Base-by-base conservation (phyloP, 768 basidiomycete species). In the Tylopilus cervinicoccineus region DNA sequence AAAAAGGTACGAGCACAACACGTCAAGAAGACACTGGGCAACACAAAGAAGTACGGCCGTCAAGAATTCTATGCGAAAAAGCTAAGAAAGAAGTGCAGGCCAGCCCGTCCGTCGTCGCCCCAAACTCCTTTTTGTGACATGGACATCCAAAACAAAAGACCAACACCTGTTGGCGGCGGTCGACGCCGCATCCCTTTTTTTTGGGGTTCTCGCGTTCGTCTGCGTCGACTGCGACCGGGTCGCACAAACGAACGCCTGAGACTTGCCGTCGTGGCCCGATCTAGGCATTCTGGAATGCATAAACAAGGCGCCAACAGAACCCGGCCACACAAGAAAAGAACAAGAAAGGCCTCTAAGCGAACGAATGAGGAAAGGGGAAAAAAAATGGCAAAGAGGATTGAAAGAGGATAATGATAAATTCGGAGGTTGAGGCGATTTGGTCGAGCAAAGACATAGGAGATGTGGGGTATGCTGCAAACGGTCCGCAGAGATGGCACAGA, bases 261-360 rank as follows among this genome's bases (percentile, higher is more conserved):
- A 42, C 45, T 32, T 47, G 34, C 46, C 23, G 31, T 53, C 54
- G 50, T 45, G 50, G 48, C 57, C 55, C 46, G 13, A 61, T 56
- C 54, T 48, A 57, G 28, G 48, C 56, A 58, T 56, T 46, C 28
- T 38, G 49, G 47, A 57, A 45, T 63, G 60, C 52, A 56, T 53
- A 57, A 57, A 63, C 47, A 58, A 55, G 54, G 50, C 55, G 53
- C 58, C 41, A 52, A 56, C 43, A 50, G 37, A 65, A 56, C 40
- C 63, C 53, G 23, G 52, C 46, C 31, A 44, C 48, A 46, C 48
- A 56, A 55, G 49, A 53, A 42, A 41, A 16, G 13, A 43, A 27
- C 20, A n/a, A 45, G 22, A 38, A 40, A 28, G 13, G 34, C 31
- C 47, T 38, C 37, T 45, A 24, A 43, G 28, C 19, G 43, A 53